These are phyloP conservation scores for Chytridiales sp. DNA, from an alignment of 371 early-diverging fungal species.

Conservation along the genomic window DNA sequence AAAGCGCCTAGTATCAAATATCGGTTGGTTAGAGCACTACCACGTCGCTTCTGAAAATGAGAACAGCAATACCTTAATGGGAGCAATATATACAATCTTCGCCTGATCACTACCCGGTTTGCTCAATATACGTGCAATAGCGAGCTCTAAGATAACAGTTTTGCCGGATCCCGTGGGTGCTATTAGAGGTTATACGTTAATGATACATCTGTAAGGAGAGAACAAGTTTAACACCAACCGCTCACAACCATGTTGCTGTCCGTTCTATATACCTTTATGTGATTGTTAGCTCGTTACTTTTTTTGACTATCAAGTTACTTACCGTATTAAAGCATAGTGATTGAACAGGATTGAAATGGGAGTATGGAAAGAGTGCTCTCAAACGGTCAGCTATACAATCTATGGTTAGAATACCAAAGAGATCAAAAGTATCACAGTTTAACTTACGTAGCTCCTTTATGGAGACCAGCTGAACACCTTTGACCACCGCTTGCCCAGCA, in stretches of 20 bases:
- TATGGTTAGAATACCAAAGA: conserved; percentile 14
- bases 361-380: conserved; percentile 45
- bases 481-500: no score
- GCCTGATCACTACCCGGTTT: conserved; percentile 28
- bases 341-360: conserved; percentile 64
- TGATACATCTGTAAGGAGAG: not conserved
- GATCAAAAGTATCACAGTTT: not conserved
- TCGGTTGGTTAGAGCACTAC: not conserved
- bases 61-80: conserved; percentile 60
- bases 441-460: not conserved
- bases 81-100: conserved; percentile 81
- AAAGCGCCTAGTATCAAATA: conserved; percentile 57
- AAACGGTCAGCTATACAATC: conserved; percentile 39
- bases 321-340: conserved; percentile 61
- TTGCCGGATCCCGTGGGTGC: conserved; percentile 91
- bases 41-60: not conserved
- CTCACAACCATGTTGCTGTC: conserved; percentile 62
- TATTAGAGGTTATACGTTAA: conserved; percentile 17
- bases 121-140: conserved; percentile 58
- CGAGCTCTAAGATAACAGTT: conserved; percentile 72
- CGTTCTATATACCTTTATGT: conserved; percentile 22
- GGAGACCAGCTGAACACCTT: not conserved
- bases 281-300: not conserved
- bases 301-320: conserved; percentile 12
- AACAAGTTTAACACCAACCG: conserved; percentile 24